phyloP scores from a whole-genome alignment of 2,329 filamentous ascomycete genomes.

The Annulohypoxylon truncatum region DNA sequence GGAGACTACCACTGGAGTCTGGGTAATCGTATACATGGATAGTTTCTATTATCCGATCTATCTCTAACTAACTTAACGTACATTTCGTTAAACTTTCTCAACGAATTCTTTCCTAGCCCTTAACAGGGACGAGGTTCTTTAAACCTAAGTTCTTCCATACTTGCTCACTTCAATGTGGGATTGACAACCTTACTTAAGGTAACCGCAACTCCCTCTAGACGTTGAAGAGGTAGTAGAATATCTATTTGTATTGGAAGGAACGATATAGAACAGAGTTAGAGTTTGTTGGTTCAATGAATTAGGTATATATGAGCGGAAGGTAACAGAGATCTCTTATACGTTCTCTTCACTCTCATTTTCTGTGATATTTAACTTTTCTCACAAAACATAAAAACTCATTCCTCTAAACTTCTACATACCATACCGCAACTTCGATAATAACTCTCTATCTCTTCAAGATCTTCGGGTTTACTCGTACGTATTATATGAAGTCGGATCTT shows the following conservation, averaged over 20 bases:
- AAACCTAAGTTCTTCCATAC: neutral
- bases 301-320: neutral
- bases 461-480: neutral
- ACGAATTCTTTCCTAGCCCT: neutral
- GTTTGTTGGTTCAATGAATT: neutral
- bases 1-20: too few relatives aligned
- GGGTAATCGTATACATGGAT: neutral
- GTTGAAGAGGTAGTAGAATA: neutral
- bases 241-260: neutral
- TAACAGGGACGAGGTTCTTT: neutral
- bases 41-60: neutral
- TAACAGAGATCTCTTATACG: neutral
- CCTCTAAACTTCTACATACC: neutral
- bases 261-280: neutral
- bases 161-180: neutral
- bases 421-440: neutral
- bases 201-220: neutral
- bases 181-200: neutral
- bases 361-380: neutral
- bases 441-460: neutral
- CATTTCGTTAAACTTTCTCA: neutral
- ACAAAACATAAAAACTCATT: neutral
- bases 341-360: neutral
- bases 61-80: neutral
- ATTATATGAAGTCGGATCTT: neutral